These are phyloP conservation scores for Aphanoascus verrucosus DNA, from an alignment of 2,329 filamentous ascomycete genomes.

Conservation along the genomic window DNA sequence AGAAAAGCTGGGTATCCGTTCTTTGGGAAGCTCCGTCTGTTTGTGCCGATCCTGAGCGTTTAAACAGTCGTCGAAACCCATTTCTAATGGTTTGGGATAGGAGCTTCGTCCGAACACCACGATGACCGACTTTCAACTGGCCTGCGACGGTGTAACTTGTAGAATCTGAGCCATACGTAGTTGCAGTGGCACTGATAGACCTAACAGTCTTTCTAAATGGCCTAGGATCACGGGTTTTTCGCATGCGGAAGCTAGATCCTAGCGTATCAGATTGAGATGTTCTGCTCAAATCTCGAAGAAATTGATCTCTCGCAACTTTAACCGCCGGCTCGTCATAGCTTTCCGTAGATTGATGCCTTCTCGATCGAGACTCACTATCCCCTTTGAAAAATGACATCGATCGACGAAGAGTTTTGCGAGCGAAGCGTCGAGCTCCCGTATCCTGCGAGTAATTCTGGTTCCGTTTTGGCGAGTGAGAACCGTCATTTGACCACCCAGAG, in stretches of 20 bases:
- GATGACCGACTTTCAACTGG: slow-evolving; percentile 20
- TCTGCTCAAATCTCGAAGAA: slow-evolving; percentile 22
- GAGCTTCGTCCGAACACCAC: slow-evolving; percentile 24
- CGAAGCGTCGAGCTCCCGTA: slow-evolving; percentile 4
- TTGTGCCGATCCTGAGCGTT: slow-evolving; percentile 22
- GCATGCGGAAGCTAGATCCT: slow-evolving; percentile 11
- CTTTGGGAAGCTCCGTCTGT: slow-evolving; percentile 19
- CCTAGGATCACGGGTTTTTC: slow-evolving; percentile 5
- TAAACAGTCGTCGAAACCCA: slow-evolving; percentile 33
- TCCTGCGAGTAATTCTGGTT: slow-evolving; percentile 6
- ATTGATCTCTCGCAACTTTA: slow-evolving; percentile 31
- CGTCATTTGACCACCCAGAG: slow-evolving; percentile 17
- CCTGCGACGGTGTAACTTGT: not conserved
- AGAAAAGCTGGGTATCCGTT: slow-evolving; percentile 19
- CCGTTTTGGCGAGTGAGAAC: slow-evolving; percentile 5
- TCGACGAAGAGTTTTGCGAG: slow-evolving; percentile 26
- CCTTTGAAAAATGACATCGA: slow-evolving; percentile 36
- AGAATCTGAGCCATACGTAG: not conserved
- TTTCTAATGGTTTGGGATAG: slow-evolving; percentile 36
- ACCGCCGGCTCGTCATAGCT: not conserved
- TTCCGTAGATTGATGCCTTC: not conserved
- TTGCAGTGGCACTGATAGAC: slow-evolving; percentile 1
- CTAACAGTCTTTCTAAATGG: slow-evolving; percentile 32
- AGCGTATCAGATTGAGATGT: slow-evolving; percentile 16
- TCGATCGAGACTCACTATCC: slow-evolving; percentile 28